Evolutionary conservation across 2,329 filamentous ascomycete genomes (phyloP).

Genomic region (Ilyonectria sp.): DNA sequence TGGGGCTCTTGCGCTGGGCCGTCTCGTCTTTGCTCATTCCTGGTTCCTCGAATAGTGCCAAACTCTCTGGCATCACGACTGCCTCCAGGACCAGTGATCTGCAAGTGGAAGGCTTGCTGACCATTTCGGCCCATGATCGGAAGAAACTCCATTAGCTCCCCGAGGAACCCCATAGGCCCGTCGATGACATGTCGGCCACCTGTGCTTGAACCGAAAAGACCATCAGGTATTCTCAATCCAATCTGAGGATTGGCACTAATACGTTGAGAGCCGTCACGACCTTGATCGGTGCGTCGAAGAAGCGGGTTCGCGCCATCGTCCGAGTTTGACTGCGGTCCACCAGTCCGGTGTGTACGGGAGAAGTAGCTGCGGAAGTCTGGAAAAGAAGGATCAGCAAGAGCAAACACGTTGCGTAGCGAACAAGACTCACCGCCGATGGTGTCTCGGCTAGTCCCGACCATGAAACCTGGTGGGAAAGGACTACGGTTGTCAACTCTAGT

Average conservation of each 20-base stretch:
- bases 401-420: slow-evolving; percentile 17
- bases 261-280: slow-evolving; percentile 64
- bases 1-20: slow-evolving; percentile 71
- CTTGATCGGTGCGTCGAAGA: slow-evolving; percentile 74
- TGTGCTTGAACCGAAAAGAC: slow-evolving; percentile 57
- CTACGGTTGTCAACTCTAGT: slow-evolving; percentile 62
- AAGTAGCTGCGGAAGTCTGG: slow-evolving; percentile 65
- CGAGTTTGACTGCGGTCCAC: slow-evolving; percentile 67
- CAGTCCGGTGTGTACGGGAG: slow-evolving; percentile 68
- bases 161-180: slow-evolving; percentile 69
- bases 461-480: slow-evolving; percentile 71
- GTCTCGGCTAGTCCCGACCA: slow-evolving; percentile 70
- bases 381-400: slow-evolving; percentile 11
- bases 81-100: slow-evolving; percentile 66
- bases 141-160: slow-evolving; percentile 70
- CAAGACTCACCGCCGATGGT: slow-evolving; percentile 63
- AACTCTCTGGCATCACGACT: slow-evolving; percentile 68
- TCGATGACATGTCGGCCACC: slow-evolving; percentile 57
- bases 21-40: slow-evolving; percentile 66
- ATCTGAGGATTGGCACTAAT: slow-evolving; percentile 67
- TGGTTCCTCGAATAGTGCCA: slow-evolving; percentile 56
- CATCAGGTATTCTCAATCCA: slow-evolving; percentile 65
- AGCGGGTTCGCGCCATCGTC: slow-evolving; percentile 93
- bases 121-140: slow-evolving; percentile 63
- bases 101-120: slow-evolving; percentile 71